A percentile compares a stretch with the other conserved stretches of the same genome.
Evolutionary conservation across 768 basidiomycete species (phyloP).

Genomic region (Trametes coccinea): DNA sequence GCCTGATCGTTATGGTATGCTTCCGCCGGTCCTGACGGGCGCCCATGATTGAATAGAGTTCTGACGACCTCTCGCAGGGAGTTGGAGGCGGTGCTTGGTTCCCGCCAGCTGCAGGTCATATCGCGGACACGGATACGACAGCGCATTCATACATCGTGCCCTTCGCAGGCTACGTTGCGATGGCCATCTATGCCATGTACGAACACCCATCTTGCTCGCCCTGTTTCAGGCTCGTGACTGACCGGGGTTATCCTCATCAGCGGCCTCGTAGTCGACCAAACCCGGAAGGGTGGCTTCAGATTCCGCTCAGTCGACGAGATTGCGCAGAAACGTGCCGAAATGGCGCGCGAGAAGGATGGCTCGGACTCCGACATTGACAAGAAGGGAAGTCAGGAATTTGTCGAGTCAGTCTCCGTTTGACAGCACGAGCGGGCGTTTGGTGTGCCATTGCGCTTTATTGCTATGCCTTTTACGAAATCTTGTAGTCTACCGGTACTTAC

Average conservation of each 20-base stretch:
- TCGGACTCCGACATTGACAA: conserved; percentile 23
- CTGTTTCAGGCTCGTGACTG: neutral
- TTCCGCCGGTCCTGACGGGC: neutral
- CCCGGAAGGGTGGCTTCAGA: conserved; percentile 49
- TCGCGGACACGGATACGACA: conserved; percentile 50
- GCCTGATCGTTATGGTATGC: conserved; percentile 60
- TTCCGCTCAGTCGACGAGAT: conserved; percentile 49
- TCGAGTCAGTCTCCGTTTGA: conserved; percentile 16
- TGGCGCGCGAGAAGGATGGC: conserved; percentile 4
- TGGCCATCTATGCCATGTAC: conserved; percentile 59
- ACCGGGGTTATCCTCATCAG: conserved; percentile 32
- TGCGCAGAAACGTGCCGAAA: conserved; percentile 26
- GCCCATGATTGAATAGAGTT: neutral
- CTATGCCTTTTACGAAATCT: neutral
- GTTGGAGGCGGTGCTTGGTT: conserved; percentile 73
- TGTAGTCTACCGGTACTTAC: conserved; percentile 5
- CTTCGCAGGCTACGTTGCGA: conserved; percentile 56
- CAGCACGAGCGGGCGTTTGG: neutral
- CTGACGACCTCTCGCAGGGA: conserved; percentile 36
- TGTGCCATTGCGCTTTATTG: neutral
- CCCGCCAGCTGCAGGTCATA: conserved; percentile 57
- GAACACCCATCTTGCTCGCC: conserved; percentile 25
- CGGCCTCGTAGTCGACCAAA: conserved; percentile 54
- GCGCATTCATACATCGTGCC: conserved; percentile 62
- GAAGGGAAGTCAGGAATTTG: conserved; percentile 22